Percentiles rank a stretch among this genome's conserved stretches.
Evolutionary conservation across 768 basidiomycete species (phyloP).

Genomic region (Tylopilus subfusipes): DNA sequence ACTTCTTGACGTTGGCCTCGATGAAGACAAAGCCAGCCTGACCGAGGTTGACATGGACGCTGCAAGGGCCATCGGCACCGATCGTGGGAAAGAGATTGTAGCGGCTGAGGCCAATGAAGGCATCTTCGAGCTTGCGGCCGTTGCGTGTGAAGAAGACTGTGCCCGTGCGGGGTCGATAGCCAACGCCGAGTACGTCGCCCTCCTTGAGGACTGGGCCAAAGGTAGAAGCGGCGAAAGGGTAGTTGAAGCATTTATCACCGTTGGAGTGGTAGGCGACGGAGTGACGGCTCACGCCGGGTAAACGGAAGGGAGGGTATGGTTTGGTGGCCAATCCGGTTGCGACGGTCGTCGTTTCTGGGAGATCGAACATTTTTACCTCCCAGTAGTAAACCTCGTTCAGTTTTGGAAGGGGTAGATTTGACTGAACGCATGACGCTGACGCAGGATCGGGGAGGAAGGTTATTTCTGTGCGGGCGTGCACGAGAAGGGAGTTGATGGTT

Average conservation of each 20-base stretch:
- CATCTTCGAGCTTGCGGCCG: constrained; percentile 95
- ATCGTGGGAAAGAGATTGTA: constrained; percentile 97
- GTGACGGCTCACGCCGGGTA: constrained; percentile 81
- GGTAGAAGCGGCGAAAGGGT: constrained; percentile 82
- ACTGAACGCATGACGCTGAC: constrained; percentile 92
- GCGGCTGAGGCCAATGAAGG: constrained; percentile 82
- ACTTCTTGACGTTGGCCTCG: constrained; percentile 99
- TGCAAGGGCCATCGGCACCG: constrained; percentile 94
- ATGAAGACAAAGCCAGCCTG: constrained; percentile 99
- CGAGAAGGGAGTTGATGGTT: constrained; percentile 85
- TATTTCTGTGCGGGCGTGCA: constrained; percentile 94
- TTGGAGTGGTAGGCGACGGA: constrained; percentile 95
- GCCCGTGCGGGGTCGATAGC: constrained; percentile 93
- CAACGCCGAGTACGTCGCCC: constrained; percentile 93
- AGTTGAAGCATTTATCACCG: constrained; percentile 97
- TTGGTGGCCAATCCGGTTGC: constrained; percentile 94
- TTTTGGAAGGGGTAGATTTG: constrained; percentile 94
- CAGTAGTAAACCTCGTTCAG: constrained; percentile 99
- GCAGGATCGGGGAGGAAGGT: constrained; percentile 97
- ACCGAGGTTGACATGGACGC: constrained; percentile 95
- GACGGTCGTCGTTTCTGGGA: constrained; percentile 82
- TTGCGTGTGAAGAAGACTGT: constrained; percentile 99
- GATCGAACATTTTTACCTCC: constrained; percentile 99
- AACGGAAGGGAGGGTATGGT: constrained; percentile 91
- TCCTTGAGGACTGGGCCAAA: constrained; percentile 86